Evolutionary conservation across 2,329 filamentous ascomycete species (phyloP).

Genomic region (Hymenotorrendiella dingleyae): DNA sequence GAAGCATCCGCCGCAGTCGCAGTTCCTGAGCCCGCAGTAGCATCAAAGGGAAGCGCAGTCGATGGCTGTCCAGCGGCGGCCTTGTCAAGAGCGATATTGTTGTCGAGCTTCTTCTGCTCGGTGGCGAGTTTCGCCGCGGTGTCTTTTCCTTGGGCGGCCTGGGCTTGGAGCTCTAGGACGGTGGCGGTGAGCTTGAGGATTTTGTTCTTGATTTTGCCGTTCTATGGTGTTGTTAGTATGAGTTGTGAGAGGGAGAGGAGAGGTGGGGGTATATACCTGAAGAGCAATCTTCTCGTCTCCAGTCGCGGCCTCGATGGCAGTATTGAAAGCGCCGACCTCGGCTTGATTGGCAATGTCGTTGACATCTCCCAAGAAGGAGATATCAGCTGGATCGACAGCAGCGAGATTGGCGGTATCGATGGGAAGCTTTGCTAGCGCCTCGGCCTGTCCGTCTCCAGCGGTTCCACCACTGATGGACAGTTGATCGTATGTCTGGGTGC

Average conservation of each 20-base stretch:
- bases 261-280: slow-evolving; percentile 22
- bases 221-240: neutral
- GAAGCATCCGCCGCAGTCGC: neutral
- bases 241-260: neutral
- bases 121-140: slow-evolving; percentile 39
- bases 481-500: slow-evolving; percentile 1
- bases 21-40: neutral
- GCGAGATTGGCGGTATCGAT: slow-evolving; percentile 12
- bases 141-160: slow-evolving; percentile 42
- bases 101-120: slow-evolving; percentile 47
- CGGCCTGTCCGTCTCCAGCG: slow-evolving; percentile 45
- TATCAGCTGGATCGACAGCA: slow-evolving; percentile 10
- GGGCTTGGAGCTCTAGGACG: slow-evolving; percentile 42
- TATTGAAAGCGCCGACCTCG: slow-evolving; percentile 40
- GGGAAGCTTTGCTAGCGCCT: slow-evolving; percentile 33
- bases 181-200: slow-evolving; percentile 51
- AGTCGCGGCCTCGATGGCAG: slow-evolving; percentile 41
- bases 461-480: slow-evolving; percentile 46
- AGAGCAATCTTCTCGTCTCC: slow-evolving; percentile 34
- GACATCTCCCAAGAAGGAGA: slow-evolving; percentile 13
- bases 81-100: slow-evolving; percentile 40
- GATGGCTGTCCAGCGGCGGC: slow-evolving; percentile 30
- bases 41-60: slow-evolving; percentile 12
- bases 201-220: slow-evolving; percentile 53
- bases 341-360: slow-evolving; percentile 35